phyloP scores from a whole-genome alignment of 2,329 filamentous ascomycete species.

The Sarocladiaceae sp. region DNA sequence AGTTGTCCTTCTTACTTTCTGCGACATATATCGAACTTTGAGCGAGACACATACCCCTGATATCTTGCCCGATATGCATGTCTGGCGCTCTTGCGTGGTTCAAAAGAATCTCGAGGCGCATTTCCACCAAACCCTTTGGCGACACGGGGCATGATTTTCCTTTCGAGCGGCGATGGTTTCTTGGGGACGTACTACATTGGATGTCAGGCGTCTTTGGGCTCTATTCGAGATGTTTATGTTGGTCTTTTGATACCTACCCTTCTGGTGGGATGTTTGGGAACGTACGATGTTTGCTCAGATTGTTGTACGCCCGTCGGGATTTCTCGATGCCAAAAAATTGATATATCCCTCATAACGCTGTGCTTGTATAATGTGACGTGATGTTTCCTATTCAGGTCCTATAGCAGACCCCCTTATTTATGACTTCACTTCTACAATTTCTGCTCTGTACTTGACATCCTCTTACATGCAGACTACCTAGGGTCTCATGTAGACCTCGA shows the following conservation, averaged over 20 bases:
- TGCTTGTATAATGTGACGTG: too few relatives aligned
- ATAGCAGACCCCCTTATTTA: too few relatives aligned
- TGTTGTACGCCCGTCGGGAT: background rate
- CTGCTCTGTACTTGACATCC: too few relatives aligned
- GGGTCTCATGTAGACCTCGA: too few relatives aligned
- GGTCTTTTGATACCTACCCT: slow-evolving; percentile 5
- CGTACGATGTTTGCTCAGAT: background rate
- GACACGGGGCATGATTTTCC: slow-evolving; percentile 3
- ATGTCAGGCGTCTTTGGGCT: slow-evolving; percentile 6
- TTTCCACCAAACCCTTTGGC: slow-evolving; percentile 1
- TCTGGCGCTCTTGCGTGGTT: background rate
- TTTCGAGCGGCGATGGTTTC: slow-evolving; percentile 5
- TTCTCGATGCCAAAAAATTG: too few relatives aligned
- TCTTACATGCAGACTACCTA: too few relatives aligned
- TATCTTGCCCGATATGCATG: background rate
- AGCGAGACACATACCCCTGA: background rate
- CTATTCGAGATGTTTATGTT: slow-evolving; percentile 1
- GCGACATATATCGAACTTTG: background rate
- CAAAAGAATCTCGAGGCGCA: background rate
- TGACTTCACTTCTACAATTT: too few relatives aligned
- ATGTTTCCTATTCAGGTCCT: too few relatives aligned
- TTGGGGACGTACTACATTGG: background rate
- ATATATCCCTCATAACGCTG: too few relatives aligned
- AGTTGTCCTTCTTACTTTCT: background rate
- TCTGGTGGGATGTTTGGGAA: slow-evolving; percentile 4